phyloP scores from a whole-genome alignment of 2,329 filamentous ascomycete genomes.

The Elsinoe fawcettii region DNA sequence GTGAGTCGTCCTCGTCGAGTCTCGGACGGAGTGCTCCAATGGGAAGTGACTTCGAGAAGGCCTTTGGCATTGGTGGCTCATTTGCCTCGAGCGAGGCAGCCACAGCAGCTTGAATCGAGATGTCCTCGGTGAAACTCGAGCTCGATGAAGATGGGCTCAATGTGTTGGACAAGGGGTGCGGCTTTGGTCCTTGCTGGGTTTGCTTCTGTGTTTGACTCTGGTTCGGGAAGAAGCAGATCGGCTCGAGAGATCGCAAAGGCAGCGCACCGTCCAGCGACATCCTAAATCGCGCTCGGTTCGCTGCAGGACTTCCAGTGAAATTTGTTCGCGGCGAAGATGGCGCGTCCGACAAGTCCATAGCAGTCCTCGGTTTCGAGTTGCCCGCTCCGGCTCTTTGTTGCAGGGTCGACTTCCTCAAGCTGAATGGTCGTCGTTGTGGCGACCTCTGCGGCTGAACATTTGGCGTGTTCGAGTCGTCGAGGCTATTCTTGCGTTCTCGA shows the following conservation, averaged over 20 bases:
- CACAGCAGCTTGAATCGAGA: slow-evolving; percentile 44
- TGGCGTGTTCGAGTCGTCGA: slow-evolving; percentile 14
- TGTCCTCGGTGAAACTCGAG: slow-evolving; percentile 70
- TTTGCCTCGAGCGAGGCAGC: slow-evolving; percentile 14
- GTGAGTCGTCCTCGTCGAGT: slow-evolving; percentile 32
- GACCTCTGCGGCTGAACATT: slow-evolving; percentile 22
- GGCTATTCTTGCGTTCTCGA: slow-evolving; percentile 19
- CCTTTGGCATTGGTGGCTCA: slow-evolving; percentile 43
- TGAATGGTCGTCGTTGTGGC: slow-evolving; percentile 29
- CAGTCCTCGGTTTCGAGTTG: slow-evolving; percentile 32
- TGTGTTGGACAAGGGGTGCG: slow-evolving; percentile 79
- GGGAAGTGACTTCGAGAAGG: slow-evolving; percentile 70
- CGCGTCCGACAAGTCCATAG: slow-evolving; percentile 28
- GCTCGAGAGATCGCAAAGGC: slow-evolving; percentile 57
- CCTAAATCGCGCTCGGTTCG: slow-evolving; percentile 46
- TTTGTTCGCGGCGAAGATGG: slow-evolving; percentile 15
- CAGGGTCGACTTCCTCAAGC: slow-evolving; percentile 72
- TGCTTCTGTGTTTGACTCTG: slow-evolving; percentile 26
- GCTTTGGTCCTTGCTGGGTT: slow-evolving; percentile 36
- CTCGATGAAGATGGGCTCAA: slow-evolving; percentile 80
- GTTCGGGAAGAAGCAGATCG: slow-evolving; percentile 33
- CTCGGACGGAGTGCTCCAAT: slow-evolving; percentile 52
- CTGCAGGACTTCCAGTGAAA: slow-evolving; percentile 21
- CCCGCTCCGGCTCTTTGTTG: slow-evolving; percentile 64
- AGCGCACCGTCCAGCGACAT: slow-evolving; percentile 74